These are phyloP conservation scores for Diaporthe citri DNA, from an alignment of 2,329 filamentous ascomycete species.

Conservation along the genomic window DNA sequence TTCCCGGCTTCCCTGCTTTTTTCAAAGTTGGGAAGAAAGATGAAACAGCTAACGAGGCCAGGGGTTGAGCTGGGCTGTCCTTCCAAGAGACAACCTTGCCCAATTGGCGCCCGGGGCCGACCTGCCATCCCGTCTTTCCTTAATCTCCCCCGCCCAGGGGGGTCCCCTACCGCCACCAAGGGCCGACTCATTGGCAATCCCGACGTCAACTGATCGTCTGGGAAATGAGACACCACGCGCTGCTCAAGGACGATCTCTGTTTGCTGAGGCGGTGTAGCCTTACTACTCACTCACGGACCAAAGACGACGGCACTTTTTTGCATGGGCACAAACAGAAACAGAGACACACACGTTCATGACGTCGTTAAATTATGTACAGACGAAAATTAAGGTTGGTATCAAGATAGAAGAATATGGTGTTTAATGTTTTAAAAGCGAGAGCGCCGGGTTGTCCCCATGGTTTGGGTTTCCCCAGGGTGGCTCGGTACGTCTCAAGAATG, in stretches of 20 bases:
- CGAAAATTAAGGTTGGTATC: slow-evolving; percentile 27
- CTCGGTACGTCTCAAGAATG: slow-evolving; percentile 39
- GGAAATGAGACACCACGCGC: slow-evolving; percentile 39
- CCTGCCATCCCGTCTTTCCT: slow-evolving; percentile 1
- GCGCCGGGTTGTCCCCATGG: slow-evolving; percentile 35
- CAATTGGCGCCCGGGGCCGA: slow-evolving; percentile 1
- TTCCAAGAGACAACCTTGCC: neutral
- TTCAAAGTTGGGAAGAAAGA: slow-evolving; percentile 3
- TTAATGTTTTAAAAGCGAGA: slow-evolving; percentile 34
- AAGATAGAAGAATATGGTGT: slow-evolving; percentile 30
- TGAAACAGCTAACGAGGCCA: slow-evolving; percentile 18
- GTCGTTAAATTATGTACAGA: slow-evolving; percentile 25
- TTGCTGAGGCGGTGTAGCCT: slow-evolving; percentile 11
- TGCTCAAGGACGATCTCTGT: slow-evolving; percentile 5
- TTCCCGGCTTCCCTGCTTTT: slow-evolving; percentile 11
- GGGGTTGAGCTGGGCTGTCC: neutral
- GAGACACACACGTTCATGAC: slow-evolving; percentile 9
- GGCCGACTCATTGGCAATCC: neutral
- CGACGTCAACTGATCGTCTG: slow-evolving; percentile 15
- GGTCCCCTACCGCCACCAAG: neutral
- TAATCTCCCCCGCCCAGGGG: slow-evolving; percentile 18
- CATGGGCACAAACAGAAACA: neutral
- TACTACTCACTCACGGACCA: neutral
- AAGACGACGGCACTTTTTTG: neutral
- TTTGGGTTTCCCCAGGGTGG: slow-evolving; percentile 33